Evolutionary conservation across 2,329 filamentous ascomycete species (phyloP), one percentile per base, ranked within the genome.

Genomic region (Fusarium nisikadoi): DNA sequence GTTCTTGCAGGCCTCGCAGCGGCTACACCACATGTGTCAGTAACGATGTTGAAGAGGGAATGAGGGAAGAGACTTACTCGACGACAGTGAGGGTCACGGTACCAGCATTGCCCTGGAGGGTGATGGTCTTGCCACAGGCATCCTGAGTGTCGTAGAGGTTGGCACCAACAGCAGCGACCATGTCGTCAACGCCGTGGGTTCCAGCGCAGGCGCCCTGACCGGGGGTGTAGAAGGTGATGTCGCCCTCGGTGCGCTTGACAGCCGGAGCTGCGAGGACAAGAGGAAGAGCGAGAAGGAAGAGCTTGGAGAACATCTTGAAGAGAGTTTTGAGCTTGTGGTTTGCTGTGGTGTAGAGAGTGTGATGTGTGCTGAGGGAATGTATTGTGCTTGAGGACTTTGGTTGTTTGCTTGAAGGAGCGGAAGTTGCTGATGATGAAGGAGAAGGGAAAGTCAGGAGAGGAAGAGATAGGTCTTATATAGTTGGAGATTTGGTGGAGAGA

Each of bases 201-300:
- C 86, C 80, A 9, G 93, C 93, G 78, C 93, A 95, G 1, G 92
- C 90, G 17, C 93, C 93, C 8, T 93, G 84, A 7, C 81, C 84
- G 0, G 91, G 88, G 23, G 84, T 82, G 79, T 92, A 95, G 82
- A 90, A 95, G 42, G 75, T 78, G 55, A 76, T 59, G 8, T 67
- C 50, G 42, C 75, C 75, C 6, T 45, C n/a, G 27, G 19, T 35
- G 52, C 53, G 65, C 25, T 59, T 50, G 53, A 68, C 29, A 29
- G 55, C 42, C 10, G 75, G 73, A 5, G 70, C 62, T 35, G 75
- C 71, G 60, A 65, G 25, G 58, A 63, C 53, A 39, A 72, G 33
- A 53, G 75, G 65, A 36, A 76, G 72, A 33, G 70, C 68, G 35
- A 75, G 56, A 33, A 78, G 50, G 52, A 72, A 58, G 62, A 71